Evolutionary conservation across 1,139 yeast species (phyloP), one percentile per base, ranked within the genome.

Genomic region (Kluyveromyces marxianus): DNA sequence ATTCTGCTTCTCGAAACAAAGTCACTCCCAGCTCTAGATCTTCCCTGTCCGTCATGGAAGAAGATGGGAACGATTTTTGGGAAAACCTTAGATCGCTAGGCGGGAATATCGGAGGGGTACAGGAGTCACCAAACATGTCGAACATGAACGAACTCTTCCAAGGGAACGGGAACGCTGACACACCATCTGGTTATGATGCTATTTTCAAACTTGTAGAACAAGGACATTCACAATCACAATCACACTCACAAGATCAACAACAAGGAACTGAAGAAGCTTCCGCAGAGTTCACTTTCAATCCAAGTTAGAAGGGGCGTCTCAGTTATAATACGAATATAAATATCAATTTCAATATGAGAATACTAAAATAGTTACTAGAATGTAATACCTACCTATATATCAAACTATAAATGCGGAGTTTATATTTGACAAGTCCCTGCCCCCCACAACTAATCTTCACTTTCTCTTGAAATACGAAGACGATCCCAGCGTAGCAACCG

Each of bases 391-490:
- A 33, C 35, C 35, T 6, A 14, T 33, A 14, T 14, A 14, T 14
- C 21, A 14, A 14, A 14, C 21, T 35, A 35, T 35, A 35, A 35
- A 35, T 35, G 14, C 38, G 38, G 38, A 35, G 28, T 35, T 35
- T 35, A 39, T 39, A 30, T 27, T 7, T 14, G 30, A 30, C 7
- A 24, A 33, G 14, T 6, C 35, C 35, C 10, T 24, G n/a, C n/a
- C n/a, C n/a, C 10, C 10, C 7, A 14, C 26, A 10, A 10, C 21
- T 7, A 24, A 8, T n/a, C 25, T 4, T 52, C 55, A 76, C 55
- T 69, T 76, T 57, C 92, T 77, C 51, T 73, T 80, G 66, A 89
- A 92, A 65, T 83, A 87, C 24, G 77, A 75, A 2, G 95, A 83
- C 7, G 83, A 72, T 41, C 83, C 80, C 72, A 88, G 76, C 54